These are phyloP conservation scores for Cyclostephanos tholiformis DNA, from an alignment of 108 stramenopile species.

Conservation along the genomic window DNA sequence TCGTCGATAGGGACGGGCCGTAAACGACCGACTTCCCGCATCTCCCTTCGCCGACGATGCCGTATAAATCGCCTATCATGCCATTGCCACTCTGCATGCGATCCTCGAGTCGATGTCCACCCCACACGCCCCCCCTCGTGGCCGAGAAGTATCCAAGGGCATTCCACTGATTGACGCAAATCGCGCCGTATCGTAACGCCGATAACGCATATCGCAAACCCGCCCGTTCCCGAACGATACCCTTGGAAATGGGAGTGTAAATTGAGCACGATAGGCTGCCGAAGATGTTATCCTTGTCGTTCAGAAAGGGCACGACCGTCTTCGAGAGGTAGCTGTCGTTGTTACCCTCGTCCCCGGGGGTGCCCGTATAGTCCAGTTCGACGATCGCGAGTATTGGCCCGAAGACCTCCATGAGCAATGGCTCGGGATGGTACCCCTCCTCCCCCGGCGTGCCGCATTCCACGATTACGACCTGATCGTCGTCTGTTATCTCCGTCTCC, in stretches of 20 bases:
- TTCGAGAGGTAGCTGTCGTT: constrained; percentile 18
- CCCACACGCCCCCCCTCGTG: constrained; percentile 19
- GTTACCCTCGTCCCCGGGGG: neutral
- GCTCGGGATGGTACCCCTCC: constrained; percentile 19
- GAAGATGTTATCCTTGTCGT: constrained; percentile 35
- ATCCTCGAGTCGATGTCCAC: constrained; percentile 17
- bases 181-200: constrained; percentile 15
- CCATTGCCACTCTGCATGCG: constrained; percentile 13
- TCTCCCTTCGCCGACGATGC: constrained; percentile 3
- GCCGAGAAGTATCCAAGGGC: constrained; percentile 12
- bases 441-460: constrained; percentile 32
- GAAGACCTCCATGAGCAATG: constrained; percentile 31
- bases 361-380: constrained; percentile 13
- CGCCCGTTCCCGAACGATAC: neutral
- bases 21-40: constrained; percentile 24
- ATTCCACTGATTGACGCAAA: constrained; percentile 21
- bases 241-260: constrained; percentile 14
- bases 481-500: constrained; percentile 6
- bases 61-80: constrained; percentile 19
- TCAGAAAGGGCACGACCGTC: constrained; percentile 33
- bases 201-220: neutral
- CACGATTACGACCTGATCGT: neutral
- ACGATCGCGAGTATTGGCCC: constrained; percentile 36
- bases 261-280: constrained; percentile 39
- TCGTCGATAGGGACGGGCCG: constrained; percentile 13